Base-by-base conservation (phyloP, 2,329 filamentous ascomycete species). In the Neofusicoccum ribis region DNA sequence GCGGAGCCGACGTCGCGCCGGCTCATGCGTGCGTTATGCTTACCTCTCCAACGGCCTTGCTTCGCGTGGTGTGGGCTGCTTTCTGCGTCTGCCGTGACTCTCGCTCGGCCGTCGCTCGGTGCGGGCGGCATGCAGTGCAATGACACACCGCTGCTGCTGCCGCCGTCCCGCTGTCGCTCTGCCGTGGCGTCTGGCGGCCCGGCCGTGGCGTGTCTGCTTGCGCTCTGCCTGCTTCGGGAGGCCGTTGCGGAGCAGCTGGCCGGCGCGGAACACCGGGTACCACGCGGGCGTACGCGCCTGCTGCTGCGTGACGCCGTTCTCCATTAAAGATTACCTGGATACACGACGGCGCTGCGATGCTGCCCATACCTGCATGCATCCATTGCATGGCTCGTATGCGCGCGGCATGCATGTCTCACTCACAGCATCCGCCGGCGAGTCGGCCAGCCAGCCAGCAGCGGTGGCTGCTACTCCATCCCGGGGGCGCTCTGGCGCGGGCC, bases 401-500 rank as follows among this genome's bases (percentile, higher is more conserved):
- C 31, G 43, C 43, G 11, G 27, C 56, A 60, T 60, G 56, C 41
- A 60, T 60, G 56, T 60, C 56, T 60, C 43, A 60, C 56, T 60
- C 23, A 44, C 56, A 47, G 43, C 56, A 59, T 34, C 54, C 54
- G 41, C 54, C 41, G 47, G 41, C 56, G 27, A 43, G 39, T 34
- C 37, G 11, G n/a, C 36, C 34, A 36, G 49, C 49, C 5, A 52
- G 12, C 49, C 20, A 47, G 17, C 17, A 60, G 27, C 27, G 27
- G 27, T 31, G 27, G 27, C 27, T 3, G 27, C 43, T 20, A n/a
- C 43, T 60, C 27, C 41, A 47, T 47, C n/a, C 41, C 27, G 43
- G 56, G 23, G 56, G 56, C 56, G 56, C 43, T 47, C 56, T 46
- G 36, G 43, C 56, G 56, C 43, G 56, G 41, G 8, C 56, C 43